phyloP scores from a whole-genome alignment of 345 rosid genomes.

The Salix caprea region DNA sequence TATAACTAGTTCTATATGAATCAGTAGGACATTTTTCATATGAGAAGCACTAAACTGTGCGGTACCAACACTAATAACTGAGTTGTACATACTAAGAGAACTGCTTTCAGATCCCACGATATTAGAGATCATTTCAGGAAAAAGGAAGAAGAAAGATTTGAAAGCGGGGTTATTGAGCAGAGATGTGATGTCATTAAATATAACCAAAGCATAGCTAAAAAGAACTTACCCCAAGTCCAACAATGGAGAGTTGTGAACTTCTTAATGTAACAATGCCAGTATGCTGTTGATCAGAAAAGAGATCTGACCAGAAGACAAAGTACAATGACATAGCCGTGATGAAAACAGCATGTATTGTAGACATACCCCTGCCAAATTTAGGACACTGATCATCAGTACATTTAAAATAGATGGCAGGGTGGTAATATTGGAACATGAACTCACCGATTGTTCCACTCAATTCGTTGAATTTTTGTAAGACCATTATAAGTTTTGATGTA shows the following conservation, averaged over 20 bases:
- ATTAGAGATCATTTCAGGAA: background rate
- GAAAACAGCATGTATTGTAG: slow-evolving; percentile 22
- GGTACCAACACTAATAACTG: background rate
- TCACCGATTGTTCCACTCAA: slow-evolving; percentile 34
- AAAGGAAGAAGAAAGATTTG: background rate
- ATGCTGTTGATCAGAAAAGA: slow-evolving; percentile 18
- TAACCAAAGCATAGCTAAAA: background rate
- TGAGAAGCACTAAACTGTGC: background rate
- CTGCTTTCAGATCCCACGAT: background rate
- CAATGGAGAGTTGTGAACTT: slow-evolving; percentile 21
- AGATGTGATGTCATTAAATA: background rate
- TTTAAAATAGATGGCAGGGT: background rate
- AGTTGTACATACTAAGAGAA: background rate
- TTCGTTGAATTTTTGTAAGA: slow-evolving; percentile 27
- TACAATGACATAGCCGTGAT: slow-evolving; percentile 26
- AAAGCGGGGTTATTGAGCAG: background rate
- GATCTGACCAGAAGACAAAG: slow-evolving; percentile 29
- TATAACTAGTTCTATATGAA: too few species aligned
- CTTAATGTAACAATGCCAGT: slow-evolving; percentile 19
- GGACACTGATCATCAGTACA: background rate
- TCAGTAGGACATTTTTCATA: background rate
- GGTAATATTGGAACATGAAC: background rate
- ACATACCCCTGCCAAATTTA: slow-evolving; percentile 23
- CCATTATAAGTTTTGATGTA: slow-evolving; percentile 24
- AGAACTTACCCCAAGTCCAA: slow-evolving; percentile 26